Evolutionary conservation across 768 basidiomycete genomes (phyloP).

Genomic region (Hydnomerulius pinastri): DNA sequence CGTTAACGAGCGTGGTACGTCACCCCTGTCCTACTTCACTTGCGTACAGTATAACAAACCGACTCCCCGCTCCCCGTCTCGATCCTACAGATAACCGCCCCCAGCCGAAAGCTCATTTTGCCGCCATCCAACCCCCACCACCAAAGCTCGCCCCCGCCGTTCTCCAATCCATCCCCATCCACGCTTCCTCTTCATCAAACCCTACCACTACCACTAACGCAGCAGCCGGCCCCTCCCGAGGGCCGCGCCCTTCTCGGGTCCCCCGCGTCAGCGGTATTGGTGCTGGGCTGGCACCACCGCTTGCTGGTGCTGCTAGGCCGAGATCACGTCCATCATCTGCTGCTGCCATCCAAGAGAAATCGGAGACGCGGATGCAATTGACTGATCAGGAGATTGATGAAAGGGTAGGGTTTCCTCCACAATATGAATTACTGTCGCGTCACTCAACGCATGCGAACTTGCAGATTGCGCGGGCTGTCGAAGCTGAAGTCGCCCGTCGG

Average conservation of each 20-base stretch:
- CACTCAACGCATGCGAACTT: neutral
- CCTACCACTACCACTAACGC: slow-evolving; percentile 7
- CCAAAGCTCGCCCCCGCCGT: slow-evolving; percentile 47
- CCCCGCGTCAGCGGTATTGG: slow-evolving; percentile 34
- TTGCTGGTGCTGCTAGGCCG: slow-evolving; percentile 11
- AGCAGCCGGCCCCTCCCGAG: slow-evolving; percentile 18
- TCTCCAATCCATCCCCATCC: slow-evolving; percentile 43
- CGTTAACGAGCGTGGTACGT: slow-evolving; percentile 73
- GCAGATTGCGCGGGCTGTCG: slow-evolving; percentile 74
- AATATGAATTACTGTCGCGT: neutral
- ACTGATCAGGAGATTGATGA: slow-evolving; percentile 77
- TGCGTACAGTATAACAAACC: too few relatives aligned
- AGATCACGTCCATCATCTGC: slow-evolving; percentile 21
- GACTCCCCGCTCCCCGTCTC: too few relatives aligned
- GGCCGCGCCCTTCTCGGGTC: slow-evolving; percentile 34
- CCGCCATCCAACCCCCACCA: slow-evolving; percentile 55
- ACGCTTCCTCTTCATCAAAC: slow-evolving; percentile 8
- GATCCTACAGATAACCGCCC: slow-evolving; percentile 71
- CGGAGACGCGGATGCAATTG: slow-evolving; percentile 31
- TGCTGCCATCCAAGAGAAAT: slow-evolving; percentile 13
- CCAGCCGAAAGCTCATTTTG: slow-evolving; percentile 61
- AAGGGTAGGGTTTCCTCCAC: slow-evolving; percentile 45
- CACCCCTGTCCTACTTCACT: too few relatives aligned
- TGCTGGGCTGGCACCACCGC: slow-evolving; percentile 21
- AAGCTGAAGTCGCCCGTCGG: slow-evolving; percentile 70